Conservation (phyloP, 78 protist species). For the Dictyostelium citrinum region DNA sequence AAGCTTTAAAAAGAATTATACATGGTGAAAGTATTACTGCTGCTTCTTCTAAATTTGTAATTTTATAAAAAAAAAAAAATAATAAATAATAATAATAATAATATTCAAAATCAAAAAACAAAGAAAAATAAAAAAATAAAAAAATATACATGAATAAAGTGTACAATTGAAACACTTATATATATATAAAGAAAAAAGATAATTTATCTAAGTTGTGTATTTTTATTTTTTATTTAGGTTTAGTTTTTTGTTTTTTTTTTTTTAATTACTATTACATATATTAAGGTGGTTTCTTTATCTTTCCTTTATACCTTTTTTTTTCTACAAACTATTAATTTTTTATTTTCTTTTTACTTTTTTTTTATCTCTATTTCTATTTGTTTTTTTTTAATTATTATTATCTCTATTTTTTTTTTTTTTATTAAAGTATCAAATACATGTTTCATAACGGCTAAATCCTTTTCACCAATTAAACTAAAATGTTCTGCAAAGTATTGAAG, state of each 20-base stretch:
- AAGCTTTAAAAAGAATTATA: constrained; percentile 90
- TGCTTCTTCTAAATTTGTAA: constrained; percentile 38
- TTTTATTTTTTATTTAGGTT: neutral
- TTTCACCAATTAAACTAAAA: constrained; percentile 17
- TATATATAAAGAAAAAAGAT: neutral
- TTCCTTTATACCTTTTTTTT: neutral
- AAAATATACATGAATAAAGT: neutral
- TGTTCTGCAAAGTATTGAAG: constrained; percentile 28
- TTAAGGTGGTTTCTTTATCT: neutral
- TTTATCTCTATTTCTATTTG: neutral
- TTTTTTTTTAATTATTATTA: too few relatives aligned
- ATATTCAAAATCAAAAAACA: neutral
- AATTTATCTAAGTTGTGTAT: too few relatives aligned
- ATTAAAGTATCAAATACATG: constrained; percentile 41
- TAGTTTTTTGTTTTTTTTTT: neutral
- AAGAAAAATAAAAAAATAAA: neutral
- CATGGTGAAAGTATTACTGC: constrained; percentile 81
- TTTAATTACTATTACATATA: neutral
- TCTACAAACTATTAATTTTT: neutral
- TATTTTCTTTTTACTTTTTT: neutral
- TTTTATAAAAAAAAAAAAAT: constrained; percentile 15
- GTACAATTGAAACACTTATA: neutral
- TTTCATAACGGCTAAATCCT: constrained; percentile 11
- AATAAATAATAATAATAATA: neutral
- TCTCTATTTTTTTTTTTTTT: neutral